phyloP scores from a whole-genome alignment of 192 early-diverging fungal species.

The Podila minutissima region DNA sequence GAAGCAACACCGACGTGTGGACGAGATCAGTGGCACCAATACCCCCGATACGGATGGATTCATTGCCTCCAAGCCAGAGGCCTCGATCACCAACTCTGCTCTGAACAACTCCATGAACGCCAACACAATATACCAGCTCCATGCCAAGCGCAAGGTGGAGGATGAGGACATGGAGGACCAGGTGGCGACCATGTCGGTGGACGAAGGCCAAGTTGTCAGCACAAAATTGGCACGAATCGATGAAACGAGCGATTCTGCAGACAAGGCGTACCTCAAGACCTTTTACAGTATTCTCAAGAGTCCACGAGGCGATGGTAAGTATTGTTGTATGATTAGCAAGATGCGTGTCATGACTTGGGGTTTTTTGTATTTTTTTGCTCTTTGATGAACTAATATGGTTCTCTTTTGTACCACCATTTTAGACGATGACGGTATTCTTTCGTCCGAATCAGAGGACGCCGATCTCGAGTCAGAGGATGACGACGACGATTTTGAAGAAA shows the following conservation, averaged over 20 bases:
- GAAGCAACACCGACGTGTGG: constrained; percentile 1
- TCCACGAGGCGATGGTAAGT: constrained; percentile 41
- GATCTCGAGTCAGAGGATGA: constrained; percentile 51
- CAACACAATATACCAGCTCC: constrained; percentile 7
- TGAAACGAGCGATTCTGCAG: constrained; percentile 23
- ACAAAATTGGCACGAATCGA: constrained; percentile 49
- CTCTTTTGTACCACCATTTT: not conserved
- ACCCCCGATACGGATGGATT: constrained; percentile 26
- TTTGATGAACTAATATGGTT: not conserved
- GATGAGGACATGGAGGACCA: constrained; percentile 50
- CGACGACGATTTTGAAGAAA: constrained; percentile 50
- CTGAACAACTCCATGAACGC: not conserved
- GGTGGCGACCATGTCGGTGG: constrained; percentile 30
- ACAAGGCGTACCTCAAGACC: constrained; percentile 39
- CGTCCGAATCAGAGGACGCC: constrained; percentile 46
- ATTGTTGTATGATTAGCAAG: not conserved
- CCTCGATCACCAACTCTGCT: not conserved
- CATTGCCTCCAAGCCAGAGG: constrained; percentile 46
- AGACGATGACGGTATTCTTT: constrained; percentile 50
- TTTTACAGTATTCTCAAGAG: constrained; percentile 49
- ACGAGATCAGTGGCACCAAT: constrained; percentile 5
- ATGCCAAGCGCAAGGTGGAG: constrained; percentile 45
- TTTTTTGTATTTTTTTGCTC: not conserved
- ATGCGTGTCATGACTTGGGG: not conserved
- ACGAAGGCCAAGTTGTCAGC: constrained; percentile 48